phyloP scores from a whole-genome alignment of 1,139 yeast species.

The Nakaseomyces delphensis region DNA sequence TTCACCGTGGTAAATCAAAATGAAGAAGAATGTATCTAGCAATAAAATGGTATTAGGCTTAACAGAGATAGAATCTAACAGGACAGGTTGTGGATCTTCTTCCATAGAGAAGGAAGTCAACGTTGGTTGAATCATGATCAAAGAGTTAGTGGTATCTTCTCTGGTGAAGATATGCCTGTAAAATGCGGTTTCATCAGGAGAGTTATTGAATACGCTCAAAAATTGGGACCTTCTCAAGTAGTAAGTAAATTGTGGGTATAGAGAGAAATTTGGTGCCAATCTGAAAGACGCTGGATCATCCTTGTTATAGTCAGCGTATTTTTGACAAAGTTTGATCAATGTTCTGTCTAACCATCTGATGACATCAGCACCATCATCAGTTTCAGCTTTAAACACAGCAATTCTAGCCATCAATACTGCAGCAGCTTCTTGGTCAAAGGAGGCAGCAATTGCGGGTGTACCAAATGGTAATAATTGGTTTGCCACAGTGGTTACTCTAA shows the following conservation, averaged over 20 bases:
- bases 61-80: constrained; percentile 86
- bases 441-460: constrained; percentile 42
- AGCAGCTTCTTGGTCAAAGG: constrained; percentile 99
- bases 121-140: constrained; percentile 95
- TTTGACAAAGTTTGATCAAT: constrained; percentile 72
- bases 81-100: constrained; percentile 83
- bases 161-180: constrained; percentile 87
- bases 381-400: constrained; percentile 83
- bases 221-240: constrained; percentile 95
- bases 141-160: constrained; percentile 85
- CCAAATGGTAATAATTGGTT: constrained; percentile 51
- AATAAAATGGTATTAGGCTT: constrained; percentile 81
- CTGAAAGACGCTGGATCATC: constrained; percentile 72
- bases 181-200: constrained; percentile 98
- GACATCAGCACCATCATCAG: constrained; percentile 64
- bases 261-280: constrained; percentile 65
- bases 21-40: constrained; percentile 92
- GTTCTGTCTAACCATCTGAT: constrained; percentile 82
- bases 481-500: constrained; percentile 84
- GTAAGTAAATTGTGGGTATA: constrained; percentile 92
- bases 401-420: constrained; percentile 93
- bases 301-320: constrained; percentile 80
- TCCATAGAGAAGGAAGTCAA: constrained; percentile 79
- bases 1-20: constrained; percentile 89
- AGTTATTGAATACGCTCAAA: constrained; percentile 91